A percentile compares a stretch with the other conserved stretches of the same genome.
phyloP scores from a whole-genome alignment of 441 rosid species.

The Populus hybrid region DNA sequence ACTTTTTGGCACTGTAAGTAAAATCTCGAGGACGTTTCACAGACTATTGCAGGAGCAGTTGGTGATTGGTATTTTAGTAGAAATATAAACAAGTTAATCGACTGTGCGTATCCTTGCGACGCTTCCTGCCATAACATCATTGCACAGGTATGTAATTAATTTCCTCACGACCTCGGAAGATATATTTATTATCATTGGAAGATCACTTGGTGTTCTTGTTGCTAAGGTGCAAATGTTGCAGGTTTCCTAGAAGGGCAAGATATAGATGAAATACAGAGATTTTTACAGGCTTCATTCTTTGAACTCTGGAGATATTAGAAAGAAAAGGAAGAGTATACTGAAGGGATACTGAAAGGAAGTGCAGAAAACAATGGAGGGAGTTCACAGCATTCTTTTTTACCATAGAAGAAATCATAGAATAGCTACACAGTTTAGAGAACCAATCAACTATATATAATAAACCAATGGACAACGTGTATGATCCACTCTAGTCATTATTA shows the following conservation, averaged over 20 bases:
- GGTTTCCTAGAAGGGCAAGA: constrained; percentile 25
- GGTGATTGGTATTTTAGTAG: constrained; percentile 96
- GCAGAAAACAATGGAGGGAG: background rate
- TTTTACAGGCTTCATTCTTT: background rate
- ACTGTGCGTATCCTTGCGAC: constrained; percentile 85
- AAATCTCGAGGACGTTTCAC: constrained; percentile 7
- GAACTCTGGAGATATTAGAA: background rate
- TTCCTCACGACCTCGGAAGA: background rate
- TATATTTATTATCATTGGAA: background rate
- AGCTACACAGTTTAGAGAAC: background rate
- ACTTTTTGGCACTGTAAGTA: background rate
- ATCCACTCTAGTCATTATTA: too few species aligned
- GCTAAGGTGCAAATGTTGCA: constrained; percentile 23
- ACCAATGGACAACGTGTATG: background rate
- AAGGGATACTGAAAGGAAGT: background rate
- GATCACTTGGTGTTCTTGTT: background rate
- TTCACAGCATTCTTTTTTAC: background rate
- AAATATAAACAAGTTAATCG: constrained; percentile 52
- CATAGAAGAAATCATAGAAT: background rate
- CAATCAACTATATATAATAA: too few species aligned
- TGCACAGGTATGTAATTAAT: constrained; percentile 29
- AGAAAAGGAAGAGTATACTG: background rate
- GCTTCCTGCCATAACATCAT: constrained; percentile 67
- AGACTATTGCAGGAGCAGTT: constrained; percentile 87
- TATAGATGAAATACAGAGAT: background rate